These are phyloP conservation scores for Magnolia kwangsiensis DNA, from an alignment of 164 flowering plant species.

Conservation along the genomic window DNA sequence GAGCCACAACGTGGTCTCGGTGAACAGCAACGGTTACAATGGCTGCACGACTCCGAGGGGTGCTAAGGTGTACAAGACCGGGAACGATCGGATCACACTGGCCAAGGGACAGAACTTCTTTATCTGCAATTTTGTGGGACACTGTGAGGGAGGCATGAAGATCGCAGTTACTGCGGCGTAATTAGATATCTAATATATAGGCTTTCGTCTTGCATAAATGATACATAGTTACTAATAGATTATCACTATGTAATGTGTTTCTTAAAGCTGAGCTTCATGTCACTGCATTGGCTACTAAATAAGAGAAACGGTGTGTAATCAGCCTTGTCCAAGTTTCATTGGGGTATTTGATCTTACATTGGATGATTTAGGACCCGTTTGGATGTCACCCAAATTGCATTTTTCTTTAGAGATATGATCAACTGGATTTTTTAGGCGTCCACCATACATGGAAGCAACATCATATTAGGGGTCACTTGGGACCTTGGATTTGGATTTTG, in stretches of 20 bases:
- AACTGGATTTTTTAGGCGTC: no score
- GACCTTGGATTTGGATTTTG: no score
- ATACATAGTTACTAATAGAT: background rate
- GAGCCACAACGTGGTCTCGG: conserved; percentile 54
- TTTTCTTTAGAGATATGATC: no score
- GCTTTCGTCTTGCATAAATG: background rate
- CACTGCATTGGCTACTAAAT: background rate
- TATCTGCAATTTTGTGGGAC: conserved; percentile 60
- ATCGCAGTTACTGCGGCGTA: conserved; percentile 42
- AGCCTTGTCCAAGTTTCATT: background rate
- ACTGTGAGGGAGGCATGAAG: conserved; percentile 67
- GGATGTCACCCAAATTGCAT: no score
- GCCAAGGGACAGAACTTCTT: conserved; percentile 56
- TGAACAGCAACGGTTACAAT: conserved; percentile 36
- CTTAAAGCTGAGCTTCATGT: background rate
- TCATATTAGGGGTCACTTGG: no score
- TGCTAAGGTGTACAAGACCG: conserved; percentile 35
- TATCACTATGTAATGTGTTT: background rate
- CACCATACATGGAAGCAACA: no score
- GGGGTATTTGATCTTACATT: no score
- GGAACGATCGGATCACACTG: conserved; percentile 51
- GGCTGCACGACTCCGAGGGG: conserved; percentile 42
- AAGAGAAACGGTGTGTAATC: background rate
- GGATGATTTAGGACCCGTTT: no score
- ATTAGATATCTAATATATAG: background rate